Evolutionary conservation across 2,329 filamentous ascomycete genomes (phyloP).

Genomic region (Alternaria triticimaculans): DNA sequence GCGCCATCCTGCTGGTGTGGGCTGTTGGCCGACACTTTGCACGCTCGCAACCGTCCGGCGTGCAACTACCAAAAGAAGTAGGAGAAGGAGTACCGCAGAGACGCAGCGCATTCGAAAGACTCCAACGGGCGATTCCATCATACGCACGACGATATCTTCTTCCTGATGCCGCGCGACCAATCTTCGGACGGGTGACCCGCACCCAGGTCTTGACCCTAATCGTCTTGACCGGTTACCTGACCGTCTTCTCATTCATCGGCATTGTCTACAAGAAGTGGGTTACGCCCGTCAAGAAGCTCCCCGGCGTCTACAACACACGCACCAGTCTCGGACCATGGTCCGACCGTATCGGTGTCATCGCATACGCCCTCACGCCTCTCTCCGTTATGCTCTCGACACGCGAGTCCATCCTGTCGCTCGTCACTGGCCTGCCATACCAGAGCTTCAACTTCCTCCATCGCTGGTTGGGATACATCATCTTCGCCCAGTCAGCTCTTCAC

Average conservation of each 20-base stretch:
- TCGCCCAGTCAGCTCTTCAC: conserved; percentile 71
- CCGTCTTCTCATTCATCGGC: conserved; percentile 69
- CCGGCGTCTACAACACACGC: conserved; percentile 67
- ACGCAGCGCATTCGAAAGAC: conserved; percentile 32
- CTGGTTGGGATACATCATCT: conserved; percentile 77
- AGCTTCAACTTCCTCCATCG: conserved; percentile 69
- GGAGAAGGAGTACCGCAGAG: conserved; percentile 32
- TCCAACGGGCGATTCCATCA: conserved; percentile 49
- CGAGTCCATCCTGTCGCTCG: conserved; percentile 71
- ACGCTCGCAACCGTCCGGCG: conserved; percentile 35
- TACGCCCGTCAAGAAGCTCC: conserved; percentile 67
- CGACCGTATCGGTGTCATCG: conserved; percentile 72
- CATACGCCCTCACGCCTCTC: conserved; percentile 76
- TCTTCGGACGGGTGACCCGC: conserved; percentile 73
- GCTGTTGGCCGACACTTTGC: conserved; percentile 43
- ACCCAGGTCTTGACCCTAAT: conserved; percentile 70
- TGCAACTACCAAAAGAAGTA: conserved; percentile 27
- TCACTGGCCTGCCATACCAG: conserved; percentile 78
- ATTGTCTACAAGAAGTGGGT: conserved; percentile 73
- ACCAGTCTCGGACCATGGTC: conserved; percentile 71
- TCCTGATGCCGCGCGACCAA: conserved; percentile 61
- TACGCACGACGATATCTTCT: conserved; percentile 62
- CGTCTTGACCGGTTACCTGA: conserved; percentile 66
- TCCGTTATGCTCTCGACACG: conserved; percentile 71
- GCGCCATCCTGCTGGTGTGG: conserved; percentile 56